phyloP scores from a whole-genome alignment of 2,329 filamentous ascomycete genomes.

The Aspergillus nomiae region DNA sequence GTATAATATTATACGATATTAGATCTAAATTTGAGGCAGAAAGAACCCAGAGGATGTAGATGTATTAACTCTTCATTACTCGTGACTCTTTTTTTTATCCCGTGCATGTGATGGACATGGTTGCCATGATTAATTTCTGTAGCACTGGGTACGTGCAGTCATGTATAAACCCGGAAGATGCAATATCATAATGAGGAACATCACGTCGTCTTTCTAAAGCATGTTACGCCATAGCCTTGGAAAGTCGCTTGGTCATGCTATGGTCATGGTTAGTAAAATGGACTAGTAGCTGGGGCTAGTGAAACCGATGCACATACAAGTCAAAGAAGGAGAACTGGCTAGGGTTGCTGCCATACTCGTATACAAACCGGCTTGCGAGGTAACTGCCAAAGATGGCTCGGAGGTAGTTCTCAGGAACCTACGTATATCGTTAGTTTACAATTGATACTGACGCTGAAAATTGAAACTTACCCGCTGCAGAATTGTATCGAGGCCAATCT shows the following conservation, averaged over 20 bases:
- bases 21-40: not conserved
- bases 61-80: constrained; percentile 14
- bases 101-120: constrained; percentile 10
- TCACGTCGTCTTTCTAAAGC: constrained; percentile 13
- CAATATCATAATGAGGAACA: constrained; percentile 14
- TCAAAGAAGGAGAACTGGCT: constrained; percentile 98
- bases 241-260: constrained; percentile 43
- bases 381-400: constrained; percentile 95
- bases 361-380: constrained; percentile 92
- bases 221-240: constrained; percentile 31
- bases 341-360: constrained; percentile 87
- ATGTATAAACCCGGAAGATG: constrained; percentile 18
- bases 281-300: constrained; percentile 4
- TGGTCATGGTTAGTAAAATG: constrained; percentile 13
- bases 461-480: constrained; percentile 66
- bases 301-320: constrained; percentile 68
- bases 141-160: constrained; percentile 20
- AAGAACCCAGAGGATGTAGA: constrained; percentile 2
- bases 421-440: constrained; percentile 22
- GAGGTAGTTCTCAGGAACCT: constrained; percentile 88
- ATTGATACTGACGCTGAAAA: not conserved
- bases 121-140: constrained; percentile 17
- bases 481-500: constrained; percentile 89
- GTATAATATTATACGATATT: not conserved
- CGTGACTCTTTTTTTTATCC: constrained; percentile 19